These are phyloP conservation scores for Phytopythium helicoides DNA, from an alignment of 352 stramenopile genomes.

Conservation along the genomic window DNA sequence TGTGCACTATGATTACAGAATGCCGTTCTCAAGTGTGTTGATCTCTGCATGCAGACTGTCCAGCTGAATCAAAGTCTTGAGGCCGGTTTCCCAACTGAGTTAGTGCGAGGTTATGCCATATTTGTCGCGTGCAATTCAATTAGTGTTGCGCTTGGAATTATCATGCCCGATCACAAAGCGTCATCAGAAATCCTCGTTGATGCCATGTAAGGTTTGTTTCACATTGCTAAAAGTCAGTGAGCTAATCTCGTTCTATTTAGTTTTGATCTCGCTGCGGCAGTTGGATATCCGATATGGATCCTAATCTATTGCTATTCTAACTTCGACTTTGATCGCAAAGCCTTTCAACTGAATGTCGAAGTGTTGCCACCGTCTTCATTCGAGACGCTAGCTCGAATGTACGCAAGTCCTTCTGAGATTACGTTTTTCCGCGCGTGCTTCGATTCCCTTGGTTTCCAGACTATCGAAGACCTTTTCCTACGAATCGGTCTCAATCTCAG, in stretches of 20 bases:
- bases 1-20: constrained; percentile 28
- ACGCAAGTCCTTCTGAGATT: constrained; percentile 23
- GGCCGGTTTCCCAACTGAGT: constrained; percentile 6
- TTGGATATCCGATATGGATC: constrained; percentile 14
- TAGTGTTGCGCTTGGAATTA: too few species aligned
- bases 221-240: too few species aligned
- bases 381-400: constrained; percentile 22
- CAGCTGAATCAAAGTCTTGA: constrained; percentile 13
- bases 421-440: constrained; percentile 29
- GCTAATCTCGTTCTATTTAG: too few species aligned
- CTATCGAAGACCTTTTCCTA: constrained; percentile 17
- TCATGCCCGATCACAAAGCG: too few species aligned
- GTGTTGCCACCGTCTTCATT: constrained; percentile 19
- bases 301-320: constrained; percentile 8
- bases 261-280: constrained; percentile 21
- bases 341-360: constrained; percentile 22
- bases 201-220: too few species aligned
- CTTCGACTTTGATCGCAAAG: constrained; percentile 14
- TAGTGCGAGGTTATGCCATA: constrained; percentile 17
- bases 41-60: constrained; percentile 20
- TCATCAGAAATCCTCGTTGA: too few species aligned
- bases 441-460: constrained; percentile 28
- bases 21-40: constrained; percentile 19
- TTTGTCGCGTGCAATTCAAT: too few species aligned
- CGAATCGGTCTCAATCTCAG: constrained; percentile 25